Percentiles rank a stretch among this genome's conserved stretches.
Evolutionary conservation across 768 basidiomycete genomes (phyloP).

Genomic region (Tulasnella sp.): DNA sequence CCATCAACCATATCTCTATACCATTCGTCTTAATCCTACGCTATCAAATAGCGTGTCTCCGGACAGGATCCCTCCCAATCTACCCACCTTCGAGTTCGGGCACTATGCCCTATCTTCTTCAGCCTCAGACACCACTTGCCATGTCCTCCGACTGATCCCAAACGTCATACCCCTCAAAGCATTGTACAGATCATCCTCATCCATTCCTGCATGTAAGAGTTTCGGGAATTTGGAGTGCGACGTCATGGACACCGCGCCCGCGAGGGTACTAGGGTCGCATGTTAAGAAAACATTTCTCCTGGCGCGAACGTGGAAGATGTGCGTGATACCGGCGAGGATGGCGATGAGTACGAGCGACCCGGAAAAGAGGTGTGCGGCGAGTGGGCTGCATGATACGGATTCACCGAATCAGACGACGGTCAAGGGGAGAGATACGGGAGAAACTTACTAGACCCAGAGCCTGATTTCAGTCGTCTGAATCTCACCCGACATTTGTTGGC

Average conservation of each 20-base stretch:
- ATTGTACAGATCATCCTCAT: neutral
- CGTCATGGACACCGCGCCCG: constrained; percentile 19
- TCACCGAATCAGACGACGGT: too few species aligned
- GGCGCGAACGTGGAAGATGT: constrained; percentile 38
- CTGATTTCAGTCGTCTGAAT: constrained; percentile 36
- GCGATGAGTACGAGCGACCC: constrained; percentile 40
- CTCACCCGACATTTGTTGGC: constrained; percentile 32
- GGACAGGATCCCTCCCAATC: too few species aligned
- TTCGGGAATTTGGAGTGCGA: constrained; percentile 8
- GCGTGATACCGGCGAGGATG: constrained; percentile 37
- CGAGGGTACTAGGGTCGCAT: constrained; percentile 50
- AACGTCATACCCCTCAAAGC: constrained; percentile 8
- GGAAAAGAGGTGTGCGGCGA: constrained; percentile 45
- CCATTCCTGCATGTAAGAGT: constrained; percentile 3
- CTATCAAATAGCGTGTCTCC: too few species aligned
- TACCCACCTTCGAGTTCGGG: too few species aligned
- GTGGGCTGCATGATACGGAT: constrained; percentile 31
- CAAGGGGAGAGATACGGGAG: neutral
- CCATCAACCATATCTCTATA: too few species aligned
- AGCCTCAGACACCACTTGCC: neutral
- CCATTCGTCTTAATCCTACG: too few species aligned
- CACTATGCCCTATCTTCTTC: neutral
- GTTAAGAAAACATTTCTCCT: constrained; percentile 43
- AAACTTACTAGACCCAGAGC: constrained; percentile 48
- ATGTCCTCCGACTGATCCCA: constrained; percentile 4